A percentile compares a stretch with the other conserved stretches of the same genome.
These are phyloP conservation scores for Paramecium tetraurelia DNA, from an alignment of 73 alveolate species.

Conservation along the genomic window DNA sequence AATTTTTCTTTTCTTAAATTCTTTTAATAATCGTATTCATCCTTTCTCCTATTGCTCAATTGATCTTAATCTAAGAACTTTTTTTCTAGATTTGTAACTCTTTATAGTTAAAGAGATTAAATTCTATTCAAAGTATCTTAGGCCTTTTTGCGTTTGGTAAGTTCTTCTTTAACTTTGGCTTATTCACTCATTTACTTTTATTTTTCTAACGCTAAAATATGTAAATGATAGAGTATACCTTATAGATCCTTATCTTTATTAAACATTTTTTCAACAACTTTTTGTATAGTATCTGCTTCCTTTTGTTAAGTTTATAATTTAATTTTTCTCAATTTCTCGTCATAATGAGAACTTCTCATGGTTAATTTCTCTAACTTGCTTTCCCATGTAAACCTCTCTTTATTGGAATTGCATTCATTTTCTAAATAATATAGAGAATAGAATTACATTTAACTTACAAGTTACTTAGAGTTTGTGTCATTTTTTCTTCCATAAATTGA, in stretches of 20 bases:
- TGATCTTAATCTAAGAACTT: neutral
- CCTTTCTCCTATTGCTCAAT: neutral
- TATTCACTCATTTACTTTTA: neutral
- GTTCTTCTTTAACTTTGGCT: neutral
- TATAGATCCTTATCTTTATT: neutral
- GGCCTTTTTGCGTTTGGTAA: neutral
- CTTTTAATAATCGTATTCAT: neutral
- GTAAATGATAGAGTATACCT: neutral
- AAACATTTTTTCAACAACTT: neutral
- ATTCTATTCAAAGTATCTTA: neutral
- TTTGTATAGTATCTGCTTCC: neutral
- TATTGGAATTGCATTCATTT: neutral
- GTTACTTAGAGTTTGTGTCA: neutral
- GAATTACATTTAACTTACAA: neutral
- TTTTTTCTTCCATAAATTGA: neutral
- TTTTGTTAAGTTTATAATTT: neutral
- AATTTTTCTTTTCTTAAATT: neutral
- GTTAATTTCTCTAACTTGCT: neutral
- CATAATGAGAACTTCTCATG: neutral
- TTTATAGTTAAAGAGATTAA: neutral
- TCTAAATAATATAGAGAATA: neutral
- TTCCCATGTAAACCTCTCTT: neutral
- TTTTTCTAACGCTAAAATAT: neutral
- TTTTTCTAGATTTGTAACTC: neutral
- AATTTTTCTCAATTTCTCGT: neutral